Percentiles rank a stretch among this genome's conserved stretches.
These are phyloP conservation scores for Yamadazyma taylorii DNA, from an alignment of 1,139 yeast genomes.

Conservation along the genomic window DNA sequence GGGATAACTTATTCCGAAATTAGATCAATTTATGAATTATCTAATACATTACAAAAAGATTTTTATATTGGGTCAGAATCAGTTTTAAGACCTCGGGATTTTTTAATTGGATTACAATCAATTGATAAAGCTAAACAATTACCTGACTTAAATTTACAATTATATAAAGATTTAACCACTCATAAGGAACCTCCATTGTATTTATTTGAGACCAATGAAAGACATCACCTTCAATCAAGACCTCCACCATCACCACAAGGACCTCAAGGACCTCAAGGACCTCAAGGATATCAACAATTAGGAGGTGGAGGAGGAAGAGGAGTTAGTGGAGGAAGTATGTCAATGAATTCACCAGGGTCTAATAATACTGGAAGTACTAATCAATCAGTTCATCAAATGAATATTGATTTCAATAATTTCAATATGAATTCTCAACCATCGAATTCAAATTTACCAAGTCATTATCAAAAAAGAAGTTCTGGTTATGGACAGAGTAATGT, in stretches of 20 bases:
- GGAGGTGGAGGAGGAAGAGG: too few relatives aligned
- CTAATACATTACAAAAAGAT: constrained; percentile 63
- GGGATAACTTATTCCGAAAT: constrained; percentile 86
- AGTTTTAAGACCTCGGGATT: constrained; percentile 63
- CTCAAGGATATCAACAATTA: not conserved
- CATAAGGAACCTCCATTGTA: constrained; percentile 35
- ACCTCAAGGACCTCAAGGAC: too few relatives aligned
- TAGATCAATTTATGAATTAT: constrained; percentile 72
- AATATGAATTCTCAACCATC: constrained; percentile 15
- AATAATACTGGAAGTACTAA: constrained; percentile 1
- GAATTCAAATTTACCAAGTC: constrained; percentile 21
- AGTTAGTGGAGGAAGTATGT: too few relatives aligned
- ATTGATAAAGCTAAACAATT: constrained; percentile 36
- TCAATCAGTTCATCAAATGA: constrained; percentile 12
- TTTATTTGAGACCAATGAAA: constrained; percentile 29
- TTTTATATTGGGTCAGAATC: constrained; percentile 84
- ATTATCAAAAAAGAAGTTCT: constrained; percentile 30
- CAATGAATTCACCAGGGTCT: constrained; percentile 3
- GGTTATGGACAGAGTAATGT: constrained; percentile 13
- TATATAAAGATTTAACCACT: constrained; percentile 25
- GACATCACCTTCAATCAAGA: constrained; percentile 11
- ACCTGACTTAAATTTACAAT: constrained; percentile 34
- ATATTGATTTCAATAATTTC: constrained; percentile 18
- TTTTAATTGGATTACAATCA: constrained; percentile 45
- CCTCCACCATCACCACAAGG: constrained; percentile 3